These are phyloP conservation scores for Rhododendron williamsianum DNA, from an alignment of 148 eudicot species.

Conservation along the genomic window DNA sequence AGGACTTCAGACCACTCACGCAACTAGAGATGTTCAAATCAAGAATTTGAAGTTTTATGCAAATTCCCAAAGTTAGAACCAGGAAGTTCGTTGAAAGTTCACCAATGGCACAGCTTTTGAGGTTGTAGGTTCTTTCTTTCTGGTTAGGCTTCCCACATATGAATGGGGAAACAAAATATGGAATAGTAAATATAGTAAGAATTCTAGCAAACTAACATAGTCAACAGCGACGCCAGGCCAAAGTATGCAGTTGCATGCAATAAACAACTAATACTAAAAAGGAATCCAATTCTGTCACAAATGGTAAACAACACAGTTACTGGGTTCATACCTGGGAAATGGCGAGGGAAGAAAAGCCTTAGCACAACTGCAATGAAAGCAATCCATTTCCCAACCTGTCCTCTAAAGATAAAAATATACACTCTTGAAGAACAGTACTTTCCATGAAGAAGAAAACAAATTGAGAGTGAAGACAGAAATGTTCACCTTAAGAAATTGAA, in stretches of 20 bases:
- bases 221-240: neutral
- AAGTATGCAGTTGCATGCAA: neutral
- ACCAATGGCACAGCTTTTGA: neutral
- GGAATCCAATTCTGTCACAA: neutral
- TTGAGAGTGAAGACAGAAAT: neutral
- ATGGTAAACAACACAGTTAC: neutral
- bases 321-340: conserved; percentile 56
- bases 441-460: neutral
- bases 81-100: neutral
- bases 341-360: conserved; percentile 50
- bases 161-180: neutral
- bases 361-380: conserved; percentile 75
- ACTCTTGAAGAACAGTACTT: neutral
- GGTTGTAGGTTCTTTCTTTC: neutral
- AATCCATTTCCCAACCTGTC: conserved; percentile 81
- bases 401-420: conserved; percentile 28
- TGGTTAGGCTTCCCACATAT: neutral
- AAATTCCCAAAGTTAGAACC: neutral
- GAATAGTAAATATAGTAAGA: neutral
- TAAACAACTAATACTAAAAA: neutral
- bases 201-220: neutral
- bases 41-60: neutral
- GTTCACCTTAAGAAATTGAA: conserved; percentile 62
- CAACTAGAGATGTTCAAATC: neutral
- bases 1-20: neutral